Evolutionary conservation across 176 grass and related monocot genomes (phyloP).

Genomic region (Rhynchospora pubera): DNA sequence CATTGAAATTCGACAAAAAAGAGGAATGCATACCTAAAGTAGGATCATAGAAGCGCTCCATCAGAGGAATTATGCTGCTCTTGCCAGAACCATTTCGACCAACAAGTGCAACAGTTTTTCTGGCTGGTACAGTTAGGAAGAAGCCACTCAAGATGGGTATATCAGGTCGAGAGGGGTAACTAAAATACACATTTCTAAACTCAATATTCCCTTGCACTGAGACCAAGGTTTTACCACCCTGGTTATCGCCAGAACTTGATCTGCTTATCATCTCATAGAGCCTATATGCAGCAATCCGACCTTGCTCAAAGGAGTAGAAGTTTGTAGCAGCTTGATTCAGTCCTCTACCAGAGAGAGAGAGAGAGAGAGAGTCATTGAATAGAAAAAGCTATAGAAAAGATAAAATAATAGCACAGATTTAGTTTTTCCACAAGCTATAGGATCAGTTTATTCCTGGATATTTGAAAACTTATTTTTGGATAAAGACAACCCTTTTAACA

Average conservation of each 20-base stretch:
- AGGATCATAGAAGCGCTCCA: slow-evolving; percentile 99
- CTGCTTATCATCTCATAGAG: slow-evolving; percentile 98
- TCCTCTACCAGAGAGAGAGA: slow-evolving; percentile 50
- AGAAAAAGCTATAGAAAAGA: slow-evolving; percentile 14
- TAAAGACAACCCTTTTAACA: background rate
- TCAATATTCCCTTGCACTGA: slow-evolving; percentile 94
- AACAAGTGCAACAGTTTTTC: slow-evolving; percentile 96
- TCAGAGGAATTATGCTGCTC: slow-evolving; percentile 99
- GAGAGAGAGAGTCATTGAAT: background rate
- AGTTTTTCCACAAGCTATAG: background rate
- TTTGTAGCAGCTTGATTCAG: slow-evolving; percentile 98
- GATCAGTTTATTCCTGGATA: background rate
- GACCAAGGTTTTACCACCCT: slow-evolving; percentile 60
- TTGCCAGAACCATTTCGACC: slow-evolving; percentile 99
- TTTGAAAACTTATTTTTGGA: background rate
- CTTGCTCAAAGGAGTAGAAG: slow-evolving; percentile 99
- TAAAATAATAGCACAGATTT: background rate
- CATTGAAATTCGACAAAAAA: background rate
- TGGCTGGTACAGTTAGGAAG: slow-evolving; percentile 83
- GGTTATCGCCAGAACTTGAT: slow-evolving; percentile 72
- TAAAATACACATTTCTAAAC: slow-evolving; percentile 99
- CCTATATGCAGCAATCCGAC: slow-evolving; percentile 90
- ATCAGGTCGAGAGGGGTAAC: slow-evolving; percentile 93
- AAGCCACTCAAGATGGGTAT: slow-evolving; percentile 97
- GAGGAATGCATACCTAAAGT: slow-evolving; percentile 56